Percentiles rank a stretch among this genome's conserved stretches.
These are phyloP conservation scores for Candida caryicola DNA, from an alignment of 805 yeast species.

Conservation along the genomic window DNA sequence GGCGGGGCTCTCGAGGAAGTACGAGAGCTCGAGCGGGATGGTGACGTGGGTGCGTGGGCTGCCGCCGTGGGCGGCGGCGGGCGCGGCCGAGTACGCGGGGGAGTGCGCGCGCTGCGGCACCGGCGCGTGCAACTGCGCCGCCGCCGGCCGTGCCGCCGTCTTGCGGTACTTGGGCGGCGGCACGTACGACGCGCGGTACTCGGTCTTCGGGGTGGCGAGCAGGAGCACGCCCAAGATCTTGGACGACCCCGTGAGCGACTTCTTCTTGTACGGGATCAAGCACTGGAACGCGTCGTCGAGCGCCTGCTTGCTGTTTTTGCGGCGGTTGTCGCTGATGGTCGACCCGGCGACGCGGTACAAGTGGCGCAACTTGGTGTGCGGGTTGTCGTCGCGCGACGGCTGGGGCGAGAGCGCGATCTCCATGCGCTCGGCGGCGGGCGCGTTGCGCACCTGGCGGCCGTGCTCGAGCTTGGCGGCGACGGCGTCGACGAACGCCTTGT, in stretches of 20 bases:
- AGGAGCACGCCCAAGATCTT: conserved; percentile 31
- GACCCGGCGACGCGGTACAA: conserved; percentile 26
- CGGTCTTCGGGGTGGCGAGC: conserved; percentile 33
- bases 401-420: conserved; percentile 15
- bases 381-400: conserved; percentile 16
- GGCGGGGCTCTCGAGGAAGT: conserved; percentile 13
- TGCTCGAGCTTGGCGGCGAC: conserved; percentile 26
- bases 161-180: conserved; percentile 31
- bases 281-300: conserved; percentile 29
- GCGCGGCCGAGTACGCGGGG: no score
- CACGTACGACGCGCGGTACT: conserved; percentile 26
- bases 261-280: conserved; percentile 31
- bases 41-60: conserved; percentile 12
- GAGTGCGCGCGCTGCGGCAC: no score
- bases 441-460: conserved; percentile 17
- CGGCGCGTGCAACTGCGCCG: no score
- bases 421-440: conserved; percentile 9
- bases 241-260: conserved; percentile 30
- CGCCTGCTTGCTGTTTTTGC: conserved; percentile 13
- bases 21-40: conserved; percentile 34
- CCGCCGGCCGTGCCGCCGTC: conserved; percentile 6
- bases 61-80: no score
- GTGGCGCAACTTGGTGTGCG: conserved; percentile 27
- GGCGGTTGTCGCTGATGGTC: conserved; percentile 16
- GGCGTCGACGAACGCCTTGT: conserved; percentile 32